Conservation (phyloP, 2,329 filamentous ascomycete genomes). For the Corynespora cassiicola region DNA sequence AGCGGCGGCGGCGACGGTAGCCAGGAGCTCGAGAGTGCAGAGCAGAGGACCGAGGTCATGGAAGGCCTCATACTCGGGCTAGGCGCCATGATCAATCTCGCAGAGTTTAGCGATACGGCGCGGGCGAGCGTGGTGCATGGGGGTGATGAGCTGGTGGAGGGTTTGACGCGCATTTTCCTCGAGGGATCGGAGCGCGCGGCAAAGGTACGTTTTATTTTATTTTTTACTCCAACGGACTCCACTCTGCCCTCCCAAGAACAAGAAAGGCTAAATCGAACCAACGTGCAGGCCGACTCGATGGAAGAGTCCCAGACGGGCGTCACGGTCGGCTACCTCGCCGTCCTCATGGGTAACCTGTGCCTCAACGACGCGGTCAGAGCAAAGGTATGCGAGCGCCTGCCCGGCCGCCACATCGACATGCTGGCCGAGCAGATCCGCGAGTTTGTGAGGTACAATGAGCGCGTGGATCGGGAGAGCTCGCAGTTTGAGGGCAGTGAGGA, state of each 20-base stretch:
- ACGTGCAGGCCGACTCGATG: constrained; percentile 57
- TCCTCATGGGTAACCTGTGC: constrained; percentile 83
- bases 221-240: constrained; percentile 1
- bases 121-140: constrained; percentile 34
- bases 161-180: constrained; percentile 71
- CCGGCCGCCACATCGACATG: constrained; percentile 54
- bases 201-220: constrained; percentile 63
- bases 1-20: too few relatives aligned
- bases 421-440: constrained; percentile 66
- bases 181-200: constrained; percentile 69
- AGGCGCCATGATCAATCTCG: constrained; percentile 85
- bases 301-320: constrained; percentile 81
- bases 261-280: too few relatives aligned
- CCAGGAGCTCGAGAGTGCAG: constrained; percentile 54
- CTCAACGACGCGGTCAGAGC: constrained; percentile 58
- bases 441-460: constrained; percentile 66
- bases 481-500: constrained; percentile 56
- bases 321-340: constrained; percentile 82
- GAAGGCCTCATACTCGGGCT: constrained; percentile 79
- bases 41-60: constrained; percentile 60
- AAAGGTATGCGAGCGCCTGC: constrained; percentile 51
- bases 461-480: constrained; percentile 57
- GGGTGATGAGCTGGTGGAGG: constrained; percentile 58
- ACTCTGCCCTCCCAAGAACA: too few relatives aligned
- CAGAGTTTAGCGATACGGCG: constrained; percentile 75